These are phyloP conservation scores for Amanita pseudoporphyria DNA, from an alignment of 768 basidiomycete genomes.

Conservation along the genomic window DNA sequence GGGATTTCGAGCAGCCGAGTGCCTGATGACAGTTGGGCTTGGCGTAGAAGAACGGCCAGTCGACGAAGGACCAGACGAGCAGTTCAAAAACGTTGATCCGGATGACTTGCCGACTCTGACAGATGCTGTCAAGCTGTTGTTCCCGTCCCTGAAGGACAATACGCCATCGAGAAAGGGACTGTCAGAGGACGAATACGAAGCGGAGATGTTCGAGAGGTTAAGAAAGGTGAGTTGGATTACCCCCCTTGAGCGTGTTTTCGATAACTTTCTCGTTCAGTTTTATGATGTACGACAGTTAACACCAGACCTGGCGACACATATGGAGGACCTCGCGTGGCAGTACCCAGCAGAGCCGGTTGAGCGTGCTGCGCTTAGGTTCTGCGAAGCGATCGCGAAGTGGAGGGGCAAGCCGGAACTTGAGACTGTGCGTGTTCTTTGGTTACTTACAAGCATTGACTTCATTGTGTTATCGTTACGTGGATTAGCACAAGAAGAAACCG, in stretches of 20 bases:
- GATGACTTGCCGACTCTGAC: constrained; percentile 64
- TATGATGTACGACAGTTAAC: constrained; percentile 64
- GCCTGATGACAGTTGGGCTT: constrained; percentile 64
- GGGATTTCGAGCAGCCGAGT: constrained; percentile 59
- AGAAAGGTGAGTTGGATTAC: constrained; percentile 41
- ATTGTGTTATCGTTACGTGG: constrained; percentile 14
- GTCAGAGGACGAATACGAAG: constrained; percentile 63
- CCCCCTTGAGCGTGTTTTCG: background rate
- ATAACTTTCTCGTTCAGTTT: constrained; percentile 37
- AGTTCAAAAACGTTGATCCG: constrained; percentile 45
- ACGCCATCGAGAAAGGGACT: constrained; percentile 26
- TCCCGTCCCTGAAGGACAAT: constrained; percentile 41
- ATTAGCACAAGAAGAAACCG: constrained; percentile 50
- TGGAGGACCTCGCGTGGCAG: constrained; percentile 71
- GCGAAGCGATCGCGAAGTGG: constrained; percentile 77
- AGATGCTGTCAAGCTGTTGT: constrained; percentile 61
- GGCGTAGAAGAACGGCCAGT: constrained; percentile 26
- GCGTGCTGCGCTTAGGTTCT: constrained; percentile 67
- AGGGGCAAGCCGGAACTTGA: constrained; percentile 79
- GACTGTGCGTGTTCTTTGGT: constrained; percentile 36
- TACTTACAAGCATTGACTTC: constrained; percentile 8
- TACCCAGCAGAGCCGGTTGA: constrained; percentile 80
- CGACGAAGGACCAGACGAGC: constrained; percentile 8
- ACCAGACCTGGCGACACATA: constrained; percentile 68
- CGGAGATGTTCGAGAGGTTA: constrained; percentile 66